A percentile compares a stretch with the other conserved stretches of the same genome.
Evolutionary conservation across 2,329 filamentous ascomycete genomes (phyloP).

Genomic region (Aspergillus fumigatus): DNA sequence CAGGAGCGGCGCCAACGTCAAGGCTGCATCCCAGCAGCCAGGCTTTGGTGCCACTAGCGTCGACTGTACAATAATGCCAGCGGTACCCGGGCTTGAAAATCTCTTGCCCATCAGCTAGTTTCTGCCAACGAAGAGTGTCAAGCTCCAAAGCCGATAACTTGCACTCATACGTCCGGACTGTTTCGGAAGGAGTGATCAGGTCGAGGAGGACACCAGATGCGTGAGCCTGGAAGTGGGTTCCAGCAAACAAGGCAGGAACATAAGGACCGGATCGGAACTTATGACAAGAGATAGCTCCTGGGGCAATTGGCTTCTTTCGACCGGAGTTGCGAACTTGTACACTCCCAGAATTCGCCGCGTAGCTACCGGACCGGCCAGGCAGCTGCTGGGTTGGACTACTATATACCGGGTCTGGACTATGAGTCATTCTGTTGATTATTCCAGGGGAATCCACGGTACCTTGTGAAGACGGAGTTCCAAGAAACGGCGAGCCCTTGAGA

Average conservation of each 20-base stretch:
- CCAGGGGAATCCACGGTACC: slow-evolving; percentile 45
- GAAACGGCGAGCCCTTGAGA: slow-evolving; percentile 81
- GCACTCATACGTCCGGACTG: slow-evolving; percentile 80
- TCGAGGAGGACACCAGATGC: slow-evolving; percentile 89
- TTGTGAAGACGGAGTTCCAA: slow-evolving; percentile 64
- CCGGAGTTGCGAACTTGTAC: slow-evolving; percentile 53
- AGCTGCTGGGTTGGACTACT: slow-evolving; percentile 34
- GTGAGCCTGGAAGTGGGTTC: slow-evolving; percentile 93
- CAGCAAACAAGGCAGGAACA: slow-evolving; percentile 81
- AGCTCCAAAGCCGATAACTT: slow-evolving; percentile 87
- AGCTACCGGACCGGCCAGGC: slow-evolving; percentile 45
- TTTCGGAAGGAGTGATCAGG: slow-evolving; percentile 86
- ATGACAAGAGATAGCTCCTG: slow-evolving; percentile 81
- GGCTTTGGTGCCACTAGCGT: slow-evolving; percentile 89
- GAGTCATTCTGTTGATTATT: slow-evolving; percentile 30
- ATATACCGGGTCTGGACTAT: slow-evolving; percentile 34
- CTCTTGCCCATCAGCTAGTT: slow-evolving; percentile 87
- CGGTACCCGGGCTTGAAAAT: slow-evolving; percentile 88
- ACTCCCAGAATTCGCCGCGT: slow-evolving; percentile 68
- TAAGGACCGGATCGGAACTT: slow-evolving; percentile 85
- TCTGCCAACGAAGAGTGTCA: slow-evolving; percentile 85
- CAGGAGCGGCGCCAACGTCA: slow-evolving; percentile 63
- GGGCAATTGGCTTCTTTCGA: slow-evolving; percentile 57
- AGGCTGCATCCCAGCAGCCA: slow-evolving; percentile 93
- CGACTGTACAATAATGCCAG: slow-evolving; percentile 98